Evolutionary conservation across 208 protist species (phyloP).

Genomic region (Wallacemonas collosoma): DNA sequence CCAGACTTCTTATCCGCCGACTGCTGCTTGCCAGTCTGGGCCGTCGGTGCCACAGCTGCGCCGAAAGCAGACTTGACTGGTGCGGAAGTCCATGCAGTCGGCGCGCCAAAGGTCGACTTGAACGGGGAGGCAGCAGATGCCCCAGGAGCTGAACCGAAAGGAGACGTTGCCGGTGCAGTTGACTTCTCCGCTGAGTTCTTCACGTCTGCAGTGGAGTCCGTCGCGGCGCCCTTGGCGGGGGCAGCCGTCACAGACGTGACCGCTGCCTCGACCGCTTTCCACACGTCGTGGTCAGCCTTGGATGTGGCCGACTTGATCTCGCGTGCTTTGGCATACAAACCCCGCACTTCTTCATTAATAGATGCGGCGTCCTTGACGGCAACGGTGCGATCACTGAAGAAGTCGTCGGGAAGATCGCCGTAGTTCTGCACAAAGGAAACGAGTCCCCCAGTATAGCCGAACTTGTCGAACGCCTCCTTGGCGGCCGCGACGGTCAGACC

Average conservation of each 20-base stretch:
- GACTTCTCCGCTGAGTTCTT: background rate
- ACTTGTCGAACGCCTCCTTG: conserved; percentile 61
- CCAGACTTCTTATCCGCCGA: too few relatives aligned
- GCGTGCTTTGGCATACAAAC: conserved; percentile 63
- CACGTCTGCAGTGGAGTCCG: background rate
- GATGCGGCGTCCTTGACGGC: conserved; percentile 35
- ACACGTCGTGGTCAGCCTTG: conserved; percentile 51
- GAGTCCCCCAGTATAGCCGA: conserved; percentile 62
- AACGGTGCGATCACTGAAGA: conserved; percentile 50
- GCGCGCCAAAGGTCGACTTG: background rate
- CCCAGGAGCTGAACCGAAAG: too few relatives aligned
- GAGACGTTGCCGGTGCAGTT: background rate
- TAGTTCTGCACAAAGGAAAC: conserved; percentile 83
- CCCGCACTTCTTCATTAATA: conserved; percentile 75
- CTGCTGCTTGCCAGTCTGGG: too few relatives aligned
- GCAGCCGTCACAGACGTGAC: background rate
- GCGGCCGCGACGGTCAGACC: conserved; percentile 56
- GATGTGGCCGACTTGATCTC: conserved; percentile 46
- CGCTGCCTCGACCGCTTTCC: conserved; percentile 28
- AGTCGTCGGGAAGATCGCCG: conserved; percentile 41
- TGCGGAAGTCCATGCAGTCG: background rate
- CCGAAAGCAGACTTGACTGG: conserved; percentile 20
- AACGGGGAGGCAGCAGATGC: background rate
- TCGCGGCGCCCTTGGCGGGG: background rate
- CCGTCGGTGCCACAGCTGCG: background rate